phyloP scores from a whole-genome alignment of 805 yeast species.

The Hanseniaspora meyeri region DNA sequence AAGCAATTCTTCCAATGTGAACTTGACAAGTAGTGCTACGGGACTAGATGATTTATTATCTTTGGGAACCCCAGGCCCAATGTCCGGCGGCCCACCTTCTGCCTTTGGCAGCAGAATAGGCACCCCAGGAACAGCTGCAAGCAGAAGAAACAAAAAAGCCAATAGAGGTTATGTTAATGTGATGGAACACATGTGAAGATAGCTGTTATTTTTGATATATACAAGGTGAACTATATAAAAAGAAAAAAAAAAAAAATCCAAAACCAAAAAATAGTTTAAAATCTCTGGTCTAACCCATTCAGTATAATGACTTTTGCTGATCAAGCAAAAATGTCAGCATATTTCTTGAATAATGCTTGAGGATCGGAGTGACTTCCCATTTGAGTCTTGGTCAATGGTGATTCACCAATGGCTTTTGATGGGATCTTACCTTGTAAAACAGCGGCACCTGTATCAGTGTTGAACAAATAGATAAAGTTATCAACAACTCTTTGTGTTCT shows the following conservation, averaged over 20 bases:
- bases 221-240: neutral
- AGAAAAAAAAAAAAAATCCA: neutral
- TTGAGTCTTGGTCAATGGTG: constrained; percentile 11
- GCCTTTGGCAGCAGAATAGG: constrained; percentile 19
- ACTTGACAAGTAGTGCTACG: constrained; percentile 26
- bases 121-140: constrained; percentile 13
- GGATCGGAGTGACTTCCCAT: neutral
- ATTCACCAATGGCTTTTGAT: constrained; percentile 39
- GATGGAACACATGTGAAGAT: constrained; percentile 30
- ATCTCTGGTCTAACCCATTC: too few relatives aligned
- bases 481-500: constrained; percentile 40
- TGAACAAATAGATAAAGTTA: constrained; percentile 48
- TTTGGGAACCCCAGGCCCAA: constrained; percentile 19
- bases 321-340: constrained; percentile 5
- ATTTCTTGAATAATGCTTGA: neutral
- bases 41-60: constrained; percentile 39
- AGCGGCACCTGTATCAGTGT: constrained; percentile 46
- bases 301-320: neutral
- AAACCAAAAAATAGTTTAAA: too few relatives aligned
- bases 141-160: constrained; percentile 33
- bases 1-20: constrained; percentile 15
- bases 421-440: constrained; percentile 56
- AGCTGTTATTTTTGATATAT: neutral
- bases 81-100: constrained; percentile 15
- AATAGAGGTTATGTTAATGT: constrained; percentile 60